Base-by-base conservation (phyloP, 148 eudicot genomes). In the Persicaria tinctoria region DNA sequence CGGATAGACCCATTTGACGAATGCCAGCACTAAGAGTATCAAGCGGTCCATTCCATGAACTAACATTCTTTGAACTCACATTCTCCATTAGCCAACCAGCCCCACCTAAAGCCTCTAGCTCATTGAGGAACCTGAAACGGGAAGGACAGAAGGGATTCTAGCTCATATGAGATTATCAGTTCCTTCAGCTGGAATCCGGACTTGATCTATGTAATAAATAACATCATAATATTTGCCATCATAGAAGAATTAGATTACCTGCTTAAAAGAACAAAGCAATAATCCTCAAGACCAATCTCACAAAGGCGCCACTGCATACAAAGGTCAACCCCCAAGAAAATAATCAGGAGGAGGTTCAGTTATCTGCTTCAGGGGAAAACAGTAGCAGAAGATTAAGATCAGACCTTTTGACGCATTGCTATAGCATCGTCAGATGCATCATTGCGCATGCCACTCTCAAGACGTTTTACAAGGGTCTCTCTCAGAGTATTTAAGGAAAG, bases 221-320 rank as follows among this genome's bases (percentile, higher is more conserved):
- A 64, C 38, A 46, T 66, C 70, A 66, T 8, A 60, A 3, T 41
- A 41, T 66, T 7, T 13, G 0, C 3, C 44, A 60, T 5, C 41
- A 60, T 23, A 27, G 7, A 60, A 60, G 41, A 60, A 45, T 64
- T 20, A 6, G 23, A 74, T 59, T 86, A 95, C 98, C 98, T 89
- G 89, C 98, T 95, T 70, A 95, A 64, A 69, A 95, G 97, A 78
- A 95, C 92, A 85, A 95, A 95, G 48, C 87, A 86, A 78, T 92
- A 95, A 77, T 95, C 97, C 81, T 95, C 98, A 54, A 95, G 93
- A 69, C 98, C 98, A 83, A 95, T 92, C 84, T 95, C 98, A 79
- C 92, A 85, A 79, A 95, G 98, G 70, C 98, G 96, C 98, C 98
- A 95, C 98, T 95, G 90, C 68, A 82, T 54, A n/a, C 17, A n/a